Conservation (phyloP, 2,329 filamentous ascomycete genomes). For the Aspergillaceae sp. region DNA sequence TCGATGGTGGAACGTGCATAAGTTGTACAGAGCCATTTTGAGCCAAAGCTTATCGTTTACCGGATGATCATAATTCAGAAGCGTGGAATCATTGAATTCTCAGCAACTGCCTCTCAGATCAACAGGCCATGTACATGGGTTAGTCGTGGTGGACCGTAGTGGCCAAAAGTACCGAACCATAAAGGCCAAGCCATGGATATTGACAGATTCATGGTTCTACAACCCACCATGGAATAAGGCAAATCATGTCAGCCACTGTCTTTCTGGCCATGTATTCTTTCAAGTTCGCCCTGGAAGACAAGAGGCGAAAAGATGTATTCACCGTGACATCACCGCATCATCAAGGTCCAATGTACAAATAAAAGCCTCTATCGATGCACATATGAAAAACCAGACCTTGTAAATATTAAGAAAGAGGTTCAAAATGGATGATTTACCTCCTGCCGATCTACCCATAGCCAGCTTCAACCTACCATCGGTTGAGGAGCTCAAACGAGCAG, state of each 20-base stretch:
- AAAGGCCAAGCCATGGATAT: too few species aligned
- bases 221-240: neutral
- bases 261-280: neutral
- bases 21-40: neutral
- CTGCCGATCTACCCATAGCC: conserved; percentile 1
- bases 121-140: too few species aligned
- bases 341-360: neutral
- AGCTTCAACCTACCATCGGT: conserved; percentile 21
- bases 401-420: neutral
- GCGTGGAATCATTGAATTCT: too few species aligned
- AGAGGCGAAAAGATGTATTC: conserved; percentile 16
- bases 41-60: neutral
- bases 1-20: conserved; percentile 2
- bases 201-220: too few species aligned
- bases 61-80: neutral
- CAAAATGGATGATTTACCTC: conserved; percentile 5
- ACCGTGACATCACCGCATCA: conserved; percentile 17
- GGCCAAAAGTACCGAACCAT: too few species aligned
- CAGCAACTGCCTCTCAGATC: too few species aligned
- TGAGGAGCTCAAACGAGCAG: conserved; percentile 23
- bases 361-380: neutral
- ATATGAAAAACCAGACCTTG: neutral
- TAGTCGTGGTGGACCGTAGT: too few species aligned
- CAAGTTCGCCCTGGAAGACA: conserved; percentile 11
- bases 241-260: neutral